Evolutionary conservation across 2,329 filamentous ascomycete species (phyloP), one percentile per base, ranked within the genome.

Genomic region (Botryotinia convoluta): DNA sequence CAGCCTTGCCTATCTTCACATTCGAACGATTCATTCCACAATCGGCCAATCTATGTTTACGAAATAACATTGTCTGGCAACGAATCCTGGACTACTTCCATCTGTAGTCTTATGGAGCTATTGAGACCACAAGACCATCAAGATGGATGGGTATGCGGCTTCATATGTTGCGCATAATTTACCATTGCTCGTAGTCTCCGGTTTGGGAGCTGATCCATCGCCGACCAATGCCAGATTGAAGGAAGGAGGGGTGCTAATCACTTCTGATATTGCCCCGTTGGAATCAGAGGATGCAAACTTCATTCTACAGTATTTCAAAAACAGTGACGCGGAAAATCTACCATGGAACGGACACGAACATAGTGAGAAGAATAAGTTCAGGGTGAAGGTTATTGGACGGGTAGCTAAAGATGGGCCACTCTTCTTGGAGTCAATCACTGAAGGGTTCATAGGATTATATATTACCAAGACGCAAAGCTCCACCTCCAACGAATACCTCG

Each of bases 161-260:
- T 92, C 91, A 82, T 97, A 95, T 84, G 86, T 97, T 82, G 89
- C 91, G 81, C 94, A 96, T 83, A 97, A 96, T 83, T 87, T 97
- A 79, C 95, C 95, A 51, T 87, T 97, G 73, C 84, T 98, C 75
- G 85, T 97, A 64, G 88, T 97, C 48, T 94, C 94, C 54, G 96
- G 95, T 20, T 87, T 98, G 48, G 86, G 83, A 80, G 80, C 85
- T 76, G 80, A 84, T 76, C 82, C 84, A 74, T 79, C 83, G 71
- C n/a, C 76, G 64, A 68, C 83, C 32, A 63, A 72, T 32, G 64
- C 65, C 45, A 59, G 67, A 61, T 51, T 85, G 22, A 73, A 76
- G 57, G 63, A 73, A 37, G 75, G 65, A 29, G 88, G 78, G 88
- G 89, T 74, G 59, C 85, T 88, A 73, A 87, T 97, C 77, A 87